Evolutionary conservation across 371 early-diverging fungal species (phyloP), one percentile per base, ranked within the genome.

Genomic region (Umbelopsis sp.): DNA sequence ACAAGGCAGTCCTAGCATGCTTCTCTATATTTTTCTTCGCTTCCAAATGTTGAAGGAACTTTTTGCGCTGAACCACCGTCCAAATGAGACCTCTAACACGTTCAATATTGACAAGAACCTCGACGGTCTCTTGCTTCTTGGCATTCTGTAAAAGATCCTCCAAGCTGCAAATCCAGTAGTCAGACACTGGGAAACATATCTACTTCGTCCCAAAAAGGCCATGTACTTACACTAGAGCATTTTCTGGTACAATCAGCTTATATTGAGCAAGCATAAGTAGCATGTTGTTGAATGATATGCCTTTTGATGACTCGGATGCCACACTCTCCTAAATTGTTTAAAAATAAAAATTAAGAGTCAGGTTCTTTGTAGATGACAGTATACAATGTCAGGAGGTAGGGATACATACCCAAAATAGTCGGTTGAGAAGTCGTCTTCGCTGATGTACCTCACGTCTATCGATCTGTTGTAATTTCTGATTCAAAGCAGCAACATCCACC

Each of bases 201-300:
- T 3, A 44, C 29, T 29, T 32, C 22, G 14, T 44, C 14, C 24
- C 14, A 12, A 4, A 29, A 22, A 64, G 24, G 32, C 11, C 14
- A 62, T 10, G 1, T 46, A 65, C 80, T 77, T 80, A 83, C 83
- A 81, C 46, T n/a, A 84, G 71, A 0, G 82, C 76, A 53, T 84
- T 73, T 63, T 84, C 84, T 25, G 84, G 80, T 57, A 86, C 81
- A 67, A 88, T 86, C 12, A 88, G 69, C 71, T 87, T 88, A 69
- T 82, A 79, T 57, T 84, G 85, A 10, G 87, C 87, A 66, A 88
- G 69, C 76, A 84, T 85, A 32, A 78, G 72, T 35, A 88, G 72
- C 87, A 87, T 87, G 66, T 85, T 82, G 65, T 85, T 85, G 66
- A 88, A 88, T 50, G 88, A 85, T 14, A 88, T 77, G 4, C 88